Conservation (phyloP, 345 rosid genomes). For the Hirschfeldia incana region DNA sequence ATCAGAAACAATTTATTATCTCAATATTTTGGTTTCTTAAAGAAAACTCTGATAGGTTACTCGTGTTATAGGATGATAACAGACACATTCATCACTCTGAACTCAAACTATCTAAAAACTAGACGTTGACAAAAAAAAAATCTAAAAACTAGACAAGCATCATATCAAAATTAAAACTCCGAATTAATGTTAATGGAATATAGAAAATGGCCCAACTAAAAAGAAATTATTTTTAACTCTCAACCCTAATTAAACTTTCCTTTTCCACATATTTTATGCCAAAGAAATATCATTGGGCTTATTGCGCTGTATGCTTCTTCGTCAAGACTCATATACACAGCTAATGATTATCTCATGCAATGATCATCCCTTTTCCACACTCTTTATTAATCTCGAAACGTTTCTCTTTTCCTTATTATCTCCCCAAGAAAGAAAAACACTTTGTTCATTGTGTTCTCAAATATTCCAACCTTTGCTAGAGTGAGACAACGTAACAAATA, state of each 20-base stretch:
- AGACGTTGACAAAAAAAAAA: too few relatives aligned
- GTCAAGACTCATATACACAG: conserved; percentile 56
- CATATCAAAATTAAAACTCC: background rate
- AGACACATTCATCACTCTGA: background rate
- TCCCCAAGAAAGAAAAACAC: conserved; percentile 10
- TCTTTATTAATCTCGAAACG: conserved; percentile 37
- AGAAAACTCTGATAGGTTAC: background rate
- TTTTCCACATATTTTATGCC: background rate
- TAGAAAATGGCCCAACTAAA: background rate
- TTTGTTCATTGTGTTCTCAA: conserved; percentile 26
- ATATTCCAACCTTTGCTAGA: background rate
- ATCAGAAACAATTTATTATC: background rate
- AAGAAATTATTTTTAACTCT: background rate
- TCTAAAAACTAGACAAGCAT: background rate
- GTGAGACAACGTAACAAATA: background rate
- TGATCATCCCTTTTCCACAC: conserved; percentile 33
- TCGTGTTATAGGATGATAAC: background rate
- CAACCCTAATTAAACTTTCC: background rate
- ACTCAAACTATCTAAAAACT: background rate
- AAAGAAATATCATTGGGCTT: conserved; percentile 17
- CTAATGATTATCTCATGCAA: conserved; percentile 48
- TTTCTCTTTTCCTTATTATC: conserved; percentile 22
- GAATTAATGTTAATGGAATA: background rate
- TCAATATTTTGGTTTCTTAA: background rate
- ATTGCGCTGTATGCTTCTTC: conserved; percentile 51